Base-by-base conservation (phyloP, 75 land plant genomes). In the Cupressus sempervirens region DNA sequence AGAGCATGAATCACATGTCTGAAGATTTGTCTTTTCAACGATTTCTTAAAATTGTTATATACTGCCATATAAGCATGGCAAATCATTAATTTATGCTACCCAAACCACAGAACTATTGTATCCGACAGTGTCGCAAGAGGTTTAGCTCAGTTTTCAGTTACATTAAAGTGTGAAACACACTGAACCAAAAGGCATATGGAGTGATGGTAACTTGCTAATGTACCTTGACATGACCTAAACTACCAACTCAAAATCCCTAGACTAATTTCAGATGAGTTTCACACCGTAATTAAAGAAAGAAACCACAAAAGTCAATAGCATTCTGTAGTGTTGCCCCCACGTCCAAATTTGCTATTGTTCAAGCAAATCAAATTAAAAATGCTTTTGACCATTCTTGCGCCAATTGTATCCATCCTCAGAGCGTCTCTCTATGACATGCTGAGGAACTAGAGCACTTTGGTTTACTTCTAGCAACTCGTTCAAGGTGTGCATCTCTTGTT, bases 371-470 rank as follows among this genome's bases (percentile, higher is more conserved):
- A n/a, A n/a, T n/a, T n/a, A n/a, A n/a, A n/a, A n/a, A 68, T 92
- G 94, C 85, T 93, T 93, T 87, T 93, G 94, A 67, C 94, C 94
- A 81, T 93, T 92, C 45, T 93, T 93, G 29, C 93, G 87, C 94
- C 94, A 93, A 58, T 93, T 93, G 86, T 90, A 93, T 30, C 94
- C 94, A 85, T 93, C 94, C 14, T 92, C 93, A 8, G 91, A 87
- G 34, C 88, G 93, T 46, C 88, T 84, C 70, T 89, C 92, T 35
- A 75, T 43, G 30, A 56, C 85, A 48, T 38, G 38, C 8, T 40
- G 40, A 43, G 83, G 65, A 53, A 85, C 54, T 38, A 35, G 13
- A 12, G n/a, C 18, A 16, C 56, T 81, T 77, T 56, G 83, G 45
- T 85, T 82, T 14, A 56, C 67, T 38, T 85, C 86, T 54, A 26